Conservation (phyloP, 176 grass and related monocot species). For the Pontederia crassipes region DNA sequence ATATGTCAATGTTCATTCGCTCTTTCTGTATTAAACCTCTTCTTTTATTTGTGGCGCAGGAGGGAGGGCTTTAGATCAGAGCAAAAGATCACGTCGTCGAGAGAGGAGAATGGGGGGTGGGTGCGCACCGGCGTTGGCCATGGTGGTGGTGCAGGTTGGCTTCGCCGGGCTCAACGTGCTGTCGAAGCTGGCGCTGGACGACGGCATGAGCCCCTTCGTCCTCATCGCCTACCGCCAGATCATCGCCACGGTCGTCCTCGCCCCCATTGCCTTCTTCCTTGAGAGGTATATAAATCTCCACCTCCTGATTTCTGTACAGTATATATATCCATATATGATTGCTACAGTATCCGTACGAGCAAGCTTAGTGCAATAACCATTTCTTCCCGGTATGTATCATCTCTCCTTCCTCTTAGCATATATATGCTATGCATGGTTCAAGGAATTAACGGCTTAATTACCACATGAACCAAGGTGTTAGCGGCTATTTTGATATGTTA, state of each 20-base stretch:
- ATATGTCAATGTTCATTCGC: neutral
- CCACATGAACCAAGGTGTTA: too few species aligned
- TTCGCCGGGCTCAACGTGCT: slow-evolving; percentile 6
- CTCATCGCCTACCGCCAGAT: slow-evolving; percentile 56
- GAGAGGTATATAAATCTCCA: slow-evolving; percentile 28
- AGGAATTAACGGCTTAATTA: too few species aligned
- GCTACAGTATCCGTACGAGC: neutral
- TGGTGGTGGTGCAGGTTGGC: slow-evolving; percentile 7
- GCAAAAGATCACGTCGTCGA: neutral
- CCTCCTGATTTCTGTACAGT: neutral
- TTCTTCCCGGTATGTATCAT: too few species aligned
- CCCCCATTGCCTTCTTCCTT: slow-evolving; percentile 53
- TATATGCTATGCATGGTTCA: too few species aligned
- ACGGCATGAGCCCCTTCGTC: slow-evolving; percentile 23
- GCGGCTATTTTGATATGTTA: too few species aligned
- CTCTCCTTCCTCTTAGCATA: too few species aligned
- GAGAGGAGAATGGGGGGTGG: neutral
- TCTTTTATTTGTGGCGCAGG: too few species aligned
- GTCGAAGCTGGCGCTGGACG: slow-evolving; percentile 13
- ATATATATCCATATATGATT: neutral
- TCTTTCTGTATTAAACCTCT: neutral
- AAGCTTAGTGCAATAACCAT: too few species aligned
- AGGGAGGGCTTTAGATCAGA: neutral
- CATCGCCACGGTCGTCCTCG: slow-evolving; percentile 44
- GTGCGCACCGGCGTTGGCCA: neutral